Evolutionary conservation across 768 basidiomycete genomes (phyloP).

Genomic region (Suillus bovinus): DNA sequence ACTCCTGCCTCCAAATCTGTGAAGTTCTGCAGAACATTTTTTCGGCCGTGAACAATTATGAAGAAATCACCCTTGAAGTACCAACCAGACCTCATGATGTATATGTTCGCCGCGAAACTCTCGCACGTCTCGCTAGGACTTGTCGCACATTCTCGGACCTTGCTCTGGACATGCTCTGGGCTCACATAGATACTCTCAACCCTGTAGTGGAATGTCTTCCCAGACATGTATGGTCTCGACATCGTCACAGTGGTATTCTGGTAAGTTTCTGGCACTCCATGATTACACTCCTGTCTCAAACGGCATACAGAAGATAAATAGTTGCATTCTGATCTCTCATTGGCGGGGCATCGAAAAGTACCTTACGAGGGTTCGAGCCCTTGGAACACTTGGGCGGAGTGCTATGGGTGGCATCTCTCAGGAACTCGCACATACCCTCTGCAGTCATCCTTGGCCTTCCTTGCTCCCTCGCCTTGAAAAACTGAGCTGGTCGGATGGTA

Average conservation of each 20-base stretch:
- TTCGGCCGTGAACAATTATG: background rate
- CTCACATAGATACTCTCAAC: background rate
- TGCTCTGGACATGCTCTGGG: constrained; percentile 1
- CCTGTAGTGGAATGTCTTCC: background rate
- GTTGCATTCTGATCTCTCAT: background rate
- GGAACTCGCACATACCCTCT: background rate
- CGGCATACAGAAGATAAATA: background rate
- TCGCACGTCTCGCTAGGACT: background rate
- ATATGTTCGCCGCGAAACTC: background rate
- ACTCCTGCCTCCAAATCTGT: background rate
- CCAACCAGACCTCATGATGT: background rate
- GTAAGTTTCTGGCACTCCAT: background rate
- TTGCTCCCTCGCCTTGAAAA: background rate
- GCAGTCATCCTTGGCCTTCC: background rate
- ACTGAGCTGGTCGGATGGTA: background rate
- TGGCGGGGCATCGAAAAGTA: background rate
- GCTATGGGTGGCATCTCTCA: background rate
- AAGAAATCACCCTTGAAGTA: background rate
- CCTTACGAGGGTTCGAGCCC: background rate
- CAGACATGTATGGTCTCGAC: background rate
- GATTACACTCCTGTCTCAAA: background rate
- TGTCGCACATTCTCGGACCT: constrained; percentile 1
- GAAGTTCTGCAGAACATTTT: background rate
- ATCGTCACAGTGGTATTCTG: background rate
- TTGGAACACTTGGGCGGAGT: background rate